Base-by-base conservation (phyloP, 164 flowering plant genomes). In the Chloranthus sessilifolius region DNA sequence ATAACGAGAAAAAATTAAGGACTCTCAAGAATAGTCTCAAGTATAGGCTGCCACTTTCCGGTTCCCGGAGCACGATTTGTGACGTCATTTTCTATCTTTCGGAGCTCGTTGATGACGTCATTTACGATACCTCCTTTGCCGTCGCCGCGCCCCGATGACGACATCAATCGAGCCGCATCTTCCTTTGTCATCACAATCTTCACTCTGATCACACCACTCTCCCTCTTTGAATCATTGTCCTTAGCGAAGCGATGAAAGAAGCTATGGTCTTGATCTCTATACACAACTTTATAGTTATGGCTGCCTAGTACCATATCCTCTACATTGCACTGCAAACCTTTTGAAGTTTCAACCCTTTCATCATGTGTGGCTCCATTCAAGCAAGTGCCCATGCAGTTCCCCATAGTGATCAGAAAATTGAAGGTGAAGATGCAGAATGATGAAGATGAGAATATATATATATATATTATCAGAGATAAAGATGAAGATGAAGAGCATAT, bases 131-230 rank as follows among this genome's bases (percentile, higher is more conserved):
- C 42, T 41, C n/a, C 38, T 12, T 50, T 34, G 7, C 33, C 55
- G 29, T 40, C 38, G 20, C 29, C 16, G 40, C 41, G 49, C n/a
- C n/a, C n/a, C n/a, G 20, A 24, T 40, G 40, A 49, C 0, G 62
- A 49, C 38, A 42, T 17, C 31, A 58, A 25, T 23, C 10, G 40
- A 7, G 36, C 49, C 3, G 42, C 36, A 17, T 58, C 55, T 42
- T 49, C 23, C 55, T 58, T 58, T 8, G 62, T 48, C 3, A 58
- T 46, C 39, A 41, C 31, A n/a, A 58, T 41, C 49, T 50, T 58
- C 11, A 58, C 55, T 16, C 49, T 58, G 39, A 58, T 12, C 28
- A 28, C 49, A 7, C 48, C 62, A 12, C 30, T 49, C 54, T 58
- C 49, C 16, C 24, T 29, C 16, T 16, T 21, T 1, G 5, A 3